These are phyloP conservation scores for Phytophthora hibernalis DNA, from an alignment of 352 stramenopile genomes.

Conservation along the genomic window DNA sequence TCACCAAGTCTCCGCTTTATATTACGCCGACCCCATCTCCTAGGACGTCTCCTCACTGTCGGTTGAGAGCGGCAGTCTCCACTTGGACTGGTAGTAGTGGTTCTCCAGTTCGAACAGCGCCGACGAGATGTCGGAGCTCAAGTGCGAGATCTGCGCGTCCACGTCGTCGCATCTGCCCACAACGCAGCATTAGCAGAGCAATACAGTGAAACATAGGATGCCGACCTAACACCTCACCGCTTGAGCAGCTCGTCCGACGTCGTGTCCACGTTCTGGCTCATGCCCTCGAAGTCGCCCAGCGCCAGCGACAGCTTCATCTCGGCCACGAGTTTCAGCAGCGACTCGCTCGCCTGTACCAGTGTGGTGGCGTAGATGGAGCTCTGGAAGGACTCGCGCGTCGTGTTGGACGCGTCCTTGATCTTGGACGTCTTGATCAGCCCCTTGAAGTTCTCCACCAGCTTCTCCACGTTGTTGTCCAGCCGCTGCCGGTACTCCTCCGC, in stretches of 20 bases:
- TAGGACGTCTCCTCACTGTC: conserved; percentile 25
- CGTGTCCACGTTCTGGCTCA: conserved; percentile 85
- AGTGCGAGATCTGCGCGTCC: conserved; percentile 77
- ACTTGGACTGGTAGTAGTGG: conserved; percentile 88
- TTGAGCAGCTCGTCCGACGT: conserved; percentile 76
- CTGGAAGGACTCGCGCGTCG: conserved; percentile 80
- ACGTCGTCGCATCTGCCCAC: conserved; percentile 75
- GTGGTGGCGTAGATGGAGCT: conserved; percentile 86
- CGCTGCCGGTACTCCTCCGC: conserved; percentile 87
- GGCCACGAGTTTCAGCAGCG: conserved; percentile 80
- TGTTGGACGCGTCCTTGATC: conserved; percentile 86
- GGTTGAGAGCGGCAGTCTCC: conserved; percentile 48
- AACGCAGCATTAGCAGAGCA: conserved; percentile 1
- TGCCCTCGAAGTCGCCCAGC: conserved; percentile 85
- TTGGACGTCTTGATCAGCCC: conserved; percentile 83
- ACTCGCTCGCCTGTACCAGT: conserved; percentile 82
- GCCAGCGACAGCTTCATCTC: conserved; percentile 86
- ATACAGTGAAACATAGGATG: not conserved
- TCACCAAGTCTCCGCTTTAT: conserved; percentile 9
- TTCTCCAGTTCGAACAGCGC: conserved; percentile 85
- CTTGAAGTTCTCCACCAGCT: conserved; percentile 90
- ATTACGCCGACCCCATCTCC: conserved; percentile 7
- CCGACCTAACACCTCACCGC: conserved; percentile 34
- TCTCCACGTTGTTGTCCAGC: conserved; percentile 89
- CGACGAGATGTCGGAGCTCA: conserved; percentile 82